Base-by-base conservation (phyloP, 345 rosid genomes). In the Heritiera littoralis region DNA sequence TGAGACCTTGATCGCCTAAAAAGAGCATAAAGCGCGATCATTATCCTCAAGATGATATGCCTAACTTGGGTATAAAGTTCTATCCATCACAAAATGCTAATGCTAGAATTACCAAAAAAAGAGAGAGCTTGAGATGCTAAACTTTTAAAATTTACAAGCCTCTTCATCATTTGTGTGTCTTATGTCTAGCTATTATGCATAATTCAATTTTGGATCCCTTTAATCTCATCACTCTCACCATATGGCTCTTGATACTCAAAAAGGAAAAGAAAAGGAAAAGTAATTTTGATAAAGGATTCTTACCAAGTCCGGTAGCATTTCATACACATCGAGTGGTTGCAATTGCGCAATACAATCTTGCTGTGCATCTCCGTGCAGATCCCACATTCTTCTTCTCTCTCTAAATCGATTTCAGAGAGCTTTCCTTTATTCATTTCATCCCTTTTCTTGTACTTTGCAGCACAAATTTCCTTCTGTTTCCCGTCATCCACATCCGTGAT, bases 381-480 rank as follows among this genome's bases (percentile, higher is more conserved):
- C 5, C 93, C 95, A 17, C 98, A 95, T 82, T 93, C 98, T 83
- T 94, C 94, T 79, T 95, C 98, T 72, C 92, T 90, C 83, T 95
- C 98, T n/a, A 89, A 9, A 73, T 93, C 97, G 12, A 89, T 87
- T 81, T 91, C 94, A 1, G 93, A 86, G 54, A 89, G 75, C 82
- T 92, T 93, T 18, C 97, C 98, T 81, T 87, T 90, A 61, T 91
- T 86, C 61, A 79, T 80, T 59, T 66, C 89, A 71, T 83, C 83
- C 74, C 76, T 89, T 78, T 68, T 89, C 69, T 79, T 84, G 85
- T 90, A 94, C 81, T 87, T 89, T 61, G 87, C 72, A 13, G 84
- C 86, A 71, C 91, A 92, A 40, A 92, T 73, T 77, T 94, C 97
- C 75, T 76, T 89, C 61, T 93, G 97, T 59, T 92, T 93, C 87